Evolutionary conservation across 2,329 filamentous ascomycete genomes (phyloP).

Genomic region (Tolypocladium album): DNA sequence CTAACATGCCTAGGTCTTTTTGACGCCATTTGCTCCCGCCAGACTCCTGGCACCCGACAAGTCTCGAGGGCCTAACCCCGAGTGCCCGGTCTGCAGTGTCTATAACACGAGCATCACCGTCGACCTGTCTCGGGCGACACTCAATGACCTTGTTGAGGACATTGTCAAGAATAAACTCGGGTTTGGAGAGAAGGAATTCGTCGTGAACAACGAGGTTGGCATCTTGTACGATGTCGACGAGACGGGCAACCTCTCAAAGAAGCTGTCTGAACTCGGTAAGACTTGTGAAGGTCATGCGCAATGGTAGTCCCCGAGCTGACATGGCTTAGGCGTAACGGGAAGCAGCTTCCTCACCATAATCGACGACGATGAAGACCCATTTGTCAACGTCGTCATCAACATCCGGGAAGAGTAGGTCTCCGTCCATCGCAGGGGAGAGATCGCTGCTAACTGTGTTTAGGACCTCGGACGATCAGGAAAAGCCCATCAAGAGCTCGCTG

Average conservation of each 20-base stretch:
- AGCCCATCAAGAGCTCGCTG: slow-evolving; percentile 40
- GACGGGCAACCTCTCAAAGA: slow-evolving; percentile 74
- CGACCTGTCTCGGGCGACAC: slow-evolving; percentile 60
- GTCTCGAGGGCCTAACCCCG: slow-evolving; percentile 57
- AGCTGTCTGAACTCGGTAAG: slow-evolving; percentile 63
- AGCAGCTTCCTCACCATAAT: slow-evolving; percentile 73
- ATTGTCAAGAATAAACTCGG: slow-evolving; percentile 60
- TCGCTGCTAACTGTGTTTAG: slow-evolving; percentile 24
- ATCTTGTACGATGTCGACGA: slow-evolving; percentile 87
- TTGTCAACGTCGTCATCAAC: slow-evolving; percentile 70
- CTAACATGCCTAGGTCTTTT: slow-evolving; percentile 49
- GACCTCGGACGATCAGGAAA: slow-evolving; percentile 31
- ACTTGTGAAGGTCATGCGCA: background rate
- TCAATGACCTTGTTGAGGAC: slow-evolving; percentile 68
- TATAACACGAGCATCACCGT: slow-evolving; percentile 57
- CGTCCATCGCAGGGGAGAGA: background rate
- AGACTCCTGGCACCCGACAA: slow-evolving; percentile 48
- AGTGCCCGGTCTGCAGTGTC: slow-evolving; percentile 75
- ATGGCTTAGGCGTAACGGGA: slow-evolving; percentile 46
- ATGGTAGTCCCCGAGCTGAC: slow-evolving; percentile 1
- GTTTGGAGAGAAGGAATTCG: slow-evolving; percentile 70
- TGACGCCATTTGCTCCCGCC: slow-evolving; percentile 55
- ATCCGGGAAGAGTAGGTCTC: slow-evolving; percentile 49
- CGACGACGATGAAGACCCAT: slow-evolving; percentile 65
- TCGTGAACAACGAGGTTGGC: slow-evolving; percentile 61